Evolutionary conservation across 2,329 filamentous ascomycete species (phyloP).

Genomic region (Botrytis fragariae): DNA sequence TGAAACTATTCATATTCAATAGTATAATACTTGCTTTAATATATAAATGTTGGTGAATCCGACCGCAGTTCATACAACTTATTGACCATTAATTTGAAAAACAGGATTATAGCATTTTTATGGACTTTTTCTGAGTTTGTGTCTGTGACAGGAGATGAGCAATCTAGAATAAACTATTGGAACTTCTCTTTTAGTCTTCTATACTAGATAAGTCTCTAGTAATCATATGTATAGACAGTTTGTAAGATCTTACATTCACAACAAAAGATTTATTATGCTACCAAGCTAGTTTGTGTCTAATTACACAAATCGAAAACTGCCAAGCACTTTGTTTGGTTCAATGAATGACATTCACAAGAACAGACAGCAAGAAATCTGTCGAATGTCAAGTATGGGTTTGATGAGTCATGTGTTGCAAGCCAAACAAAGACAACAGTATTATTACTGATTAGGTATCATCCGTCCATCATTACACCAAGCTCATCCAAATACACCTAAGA

Average conservation of each 20-base stretch:
- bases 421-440: not conserved
- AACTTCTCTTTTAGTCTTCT: no score
- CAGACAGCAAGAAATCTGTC: not conserved
- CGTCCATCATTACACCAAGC: not conserved
- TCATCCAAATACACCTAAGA: not conserved
- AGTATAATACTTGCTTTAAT: not conserved
- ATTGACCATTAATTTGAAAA: not conserved
- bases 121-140: not conserved
- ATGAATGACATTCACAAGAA: not conserved
- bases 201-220: not conserved
- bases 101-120: not conserved
- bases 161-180: no score
- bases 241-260: not conserved
- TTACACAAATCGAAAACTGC: not conserved
- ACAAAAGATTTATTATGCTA: not conserved
- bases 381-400: not conserved
- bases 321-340: not conserved
- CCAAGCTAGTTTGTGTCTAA: not conserved
- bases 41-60: not conserved
- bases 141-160: not conserved
- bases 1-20: not conserved
- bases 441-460: slow-evolving; percentile 4
- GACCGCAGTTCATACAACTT: not conserved
- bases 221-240: not conserved
- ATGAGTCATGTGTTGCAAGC: not conserved